Evolutionary conservation across 352 stramenopile genomes (phyloP).

Genomic region (Phytopythium helicoides): DNA sequence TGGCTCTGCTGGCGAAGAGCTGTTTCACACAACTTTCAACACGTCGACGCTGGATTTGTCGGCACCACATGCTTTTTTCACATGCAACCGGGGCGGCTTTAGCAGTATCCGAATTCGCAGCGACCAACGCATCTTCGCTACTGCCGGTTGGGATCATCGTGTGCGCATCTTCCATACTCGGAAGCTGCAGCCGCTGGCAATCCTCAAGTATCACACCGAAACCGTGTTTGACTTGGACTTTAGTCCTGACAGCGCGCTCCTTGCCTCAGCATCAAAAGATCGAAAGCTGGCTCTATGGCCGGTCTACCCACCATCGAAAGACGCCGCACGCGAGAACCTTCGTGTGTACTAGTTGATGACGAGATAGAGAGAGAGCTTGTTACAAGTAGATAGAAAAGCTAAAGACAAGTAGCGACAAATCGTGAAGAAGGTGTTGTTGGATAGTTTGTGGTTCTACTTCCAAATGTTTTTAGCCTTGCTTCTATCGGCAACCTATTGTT

Average conservation of each 20-base stretch:
- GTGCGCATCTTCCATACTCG: constrained; percentile 70
- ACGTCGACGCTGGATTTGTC: constrained; percentile 28
- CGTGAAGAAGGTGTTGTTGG: too few relatives aligned
- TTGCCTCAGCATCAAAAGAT: constrained; percentile 79
- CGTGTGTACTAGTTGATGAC: constrained; percentile 24
- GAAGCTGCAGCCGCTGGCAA: constrained; percentile 73
- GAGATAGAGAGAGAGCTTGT: too few relatives aligned
- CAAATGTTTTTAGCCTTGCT: too few relatives aligned
- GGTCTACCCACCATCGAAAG: constrained; percentile 49
- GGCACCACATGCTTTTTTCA: constrained; percentile 48
- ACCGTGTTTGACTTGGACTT: constrained; percentile 77
- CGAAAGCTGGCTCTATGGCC: constrained; percentile 77
- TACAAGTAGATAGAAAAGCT: too few relatives aligned
- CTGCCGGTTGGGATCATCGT: constrained; percentile 74
- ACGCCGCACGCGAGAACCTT: constrained; percentile 19
- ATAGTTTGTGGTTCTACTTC: too few relatives aligned
- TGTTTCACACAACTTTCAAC: constrained; percentile 50
- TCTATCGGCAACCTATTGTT: too few relatives aligned
- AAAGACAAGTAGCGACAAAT: too few relatives aligned
- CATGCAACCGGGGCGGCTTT: constrained; percentile 55
- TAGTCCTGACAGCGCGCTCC: constrained; percentile 48
- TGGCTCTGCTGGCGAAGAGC: constrained; percentile 54
- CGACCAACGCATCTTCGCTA: constrained; percentile 79
- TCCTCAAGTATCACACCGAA: constrained; percentile 79
- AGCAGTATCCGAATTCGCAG: constrained; percentile 59